Evolutionary conservation across 345 rosid genomes (phyloP).

Genomic region (Lepidium sativum): DNA sequence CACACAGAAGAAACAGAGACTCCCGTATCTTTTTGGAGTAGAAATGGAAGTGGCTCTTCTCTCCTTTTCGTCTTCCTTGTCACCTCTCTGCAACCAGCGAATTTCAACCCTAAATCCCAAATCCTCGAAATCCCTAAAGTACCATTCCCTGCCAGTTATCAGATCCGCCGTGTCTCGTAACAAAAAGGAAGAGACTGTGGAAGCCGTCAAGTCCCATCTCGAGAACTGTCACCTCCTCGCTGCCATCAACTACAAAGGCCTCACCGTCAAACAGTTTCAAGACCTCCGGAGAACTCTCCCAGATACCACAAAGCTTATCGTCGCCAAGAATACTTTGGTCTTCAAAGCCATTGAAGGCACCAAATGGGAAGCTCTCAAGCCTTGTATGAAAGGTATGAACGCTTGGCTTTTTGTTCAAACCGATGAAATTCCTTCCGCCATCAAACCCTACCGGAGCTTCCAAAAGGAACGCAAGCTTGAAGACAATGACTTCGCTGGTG

Average conservation of each 20-base stretch:
- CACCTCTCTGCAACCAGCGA: slow-evolving; percentile 25
- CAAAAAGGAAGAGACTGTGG: slow-evolving; percentile 83
- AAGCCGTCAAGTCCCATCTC: slow-evolving; percentile 62
- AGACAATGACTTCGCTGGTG: slow-evolving; percentile 71
- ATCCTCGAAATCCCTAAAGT: slow-evolving; percentile 12
- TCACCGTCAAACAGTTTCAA: slow-evolving; percentile 83
- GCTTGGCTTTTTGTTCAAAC: slow-evolving; percentile 88
- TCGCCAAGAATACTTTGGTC: slow-evolving; percentile 87
- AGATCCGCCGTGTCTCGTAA: slow-evolving; percentile 72
- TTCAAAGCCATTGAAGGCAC: slow-evolving; percentile 87
- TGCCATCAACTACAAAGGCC: slow-evolving; percentile 64
- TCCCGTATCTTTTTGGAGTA: background rate
- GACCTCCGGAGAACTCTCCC: slow-evolving; percentile 71
- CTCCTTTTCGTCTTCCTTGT: slow-evolving; percentile 47
- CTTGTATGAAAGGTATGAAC: slow-evolving; percentile 97
- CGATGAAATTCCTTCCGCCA: slow-evolving; percentile 79
- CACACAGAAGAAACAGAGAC: slow-evolving; percentile 6
- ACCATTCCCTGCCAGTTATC: slow-evolving; percentile 30
- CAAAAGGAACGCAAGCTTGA: slow-evolving; percentile 71
- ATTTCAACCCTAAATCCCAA: slow-evolving; percentile 22
- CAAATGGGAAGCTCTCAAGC: slow-evolving; percentile 67
- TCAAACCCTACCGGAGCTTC: slow-evolving; percentile 74
- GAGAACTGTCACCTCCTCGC: slow-evolving; percentile 80
- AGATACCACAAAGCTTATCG: slow-evolving; percentile 52
- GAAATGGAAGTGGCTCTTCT: slow-evolving; percentile 64